Conservation (phyloP, 2,329 filamentous ascomycete genomes). For the Beauveria scarabaeidicola region DNA sequence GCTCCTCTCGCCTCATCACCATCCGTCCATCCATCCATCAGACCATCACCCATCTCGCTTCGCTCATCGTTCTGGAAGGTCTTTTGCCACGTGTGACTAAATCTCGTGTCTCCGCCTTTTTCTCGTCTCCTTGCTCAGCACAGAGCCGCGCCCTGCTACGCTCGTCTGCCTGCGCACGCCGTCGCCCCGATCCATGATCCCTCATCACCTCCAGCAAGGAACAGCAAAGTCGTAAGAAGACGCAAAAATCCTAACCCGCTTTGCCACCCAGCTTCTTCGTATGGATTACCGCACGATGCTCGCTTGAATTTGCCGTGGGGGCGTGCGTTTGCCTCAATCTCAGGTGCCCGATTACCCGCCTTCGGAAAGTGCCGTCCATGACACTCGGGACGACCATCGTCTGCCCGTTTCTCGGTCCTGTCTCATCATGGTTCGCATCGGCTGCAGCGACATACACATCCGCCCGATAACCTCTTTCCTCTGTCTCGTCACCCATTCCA, state of each 20-base stretch:
- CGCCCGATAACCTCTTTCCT: not conserved
- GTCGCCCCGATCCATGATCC: not conserved
- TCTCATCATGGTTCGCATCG: not conserved
- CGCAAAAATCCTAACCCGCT: not conserved
- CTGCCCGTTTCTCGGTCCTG: not conserved
- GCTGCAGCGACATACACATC: not conserved
- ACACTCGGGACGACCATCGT: not conserved
- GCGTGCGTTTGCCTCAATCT: not conserved
- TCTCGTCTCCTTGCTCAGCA: not conserved
- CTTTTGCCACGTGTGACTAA: slow-evolving; percentile 3
- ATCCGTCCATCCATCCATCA: not conserved
- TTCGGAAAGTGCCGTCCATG: not conserved
- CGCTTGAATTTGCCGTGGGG: not conserved
- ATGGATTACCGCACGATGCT: no score
- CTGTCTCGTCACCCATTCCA: not conserved
- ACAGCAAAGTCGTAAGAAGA: no score
- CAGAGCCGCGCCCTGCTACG: no score
- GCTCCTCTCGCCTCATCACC: not conserved
- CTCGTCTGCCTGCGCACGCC: not conserved
- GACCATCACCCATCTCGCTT: not conserved
- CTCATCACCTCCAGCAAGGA: not conserved
- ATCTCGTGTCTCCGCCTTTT: not conserved
- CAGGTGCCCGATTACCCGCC: not conserved
- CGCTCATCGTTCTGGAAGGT: slow-evolving; percentile 4
- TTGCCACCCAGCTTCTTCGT: not conserved